Evolutionary conservation across 805 yeast genomes (phyloP), one percentile per base, ranked within the genome.

Genomic region (Zygoascus tannicola): DNA sequence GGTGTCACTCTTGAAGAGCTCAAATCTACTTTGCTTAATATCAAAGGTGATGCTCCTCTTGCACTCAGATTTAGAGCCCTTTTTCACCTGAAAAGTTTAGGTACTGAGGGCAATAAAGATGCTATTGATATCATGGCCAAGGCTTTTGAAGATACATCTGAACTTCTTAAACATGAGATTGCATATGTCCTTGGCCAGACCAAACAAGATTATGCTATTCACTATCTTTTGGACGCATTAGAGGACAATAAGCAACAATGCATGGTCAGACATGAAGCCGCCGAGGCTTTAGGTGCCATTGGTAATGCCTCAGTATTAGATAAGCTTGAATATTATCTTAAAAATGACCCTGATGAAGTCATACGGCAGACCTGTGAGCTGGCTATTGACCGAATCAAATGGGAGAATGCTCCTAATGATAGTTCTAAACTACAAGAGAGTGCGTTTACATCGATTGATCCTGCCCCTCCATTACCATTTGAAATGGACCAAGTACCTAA

Each of bases 181-280:
- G 97, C 98, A 5, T 92, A 92, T 58, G 97, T 90, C 10, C 68
- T 92, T 47, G 99, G 99, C 38, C 99, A 92, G 67, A 88, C 96
- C 38, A 80, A 84, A 61, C 88, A 88, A 67, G 59, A 79, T 53
- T 64, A 75, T 45, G 86, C 95, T 46, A 84, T 90, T 48, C 81
- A 85, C 40, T 71, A 78, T 40, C 73, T 92, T 48, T 75, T 85
- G 62, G 71, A 72, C 5, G 95, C 86, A 19, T 72, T 92, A 56
- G 65, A 67, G 40, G 79, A 81, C 61, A 57, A 60, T 20, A 52
- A 69, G 14, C 70, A 69, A 53, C 97, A 90, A 68, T 71, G 84
- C 48, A 92, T 92, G 97, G 99, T 92, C 32, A 82, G 99, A 64
- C 99, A 92, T 64, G 99, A 92, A 65, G 98, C 98, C 15, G 98